A percentile compares a stretch with the other conserved stretches of the same genome.
These are phyloP conservation scores for Collybia sordida DNA, from an alignment of 768 basidiomycete genomes.

Conservation along the genomic window DNA sequence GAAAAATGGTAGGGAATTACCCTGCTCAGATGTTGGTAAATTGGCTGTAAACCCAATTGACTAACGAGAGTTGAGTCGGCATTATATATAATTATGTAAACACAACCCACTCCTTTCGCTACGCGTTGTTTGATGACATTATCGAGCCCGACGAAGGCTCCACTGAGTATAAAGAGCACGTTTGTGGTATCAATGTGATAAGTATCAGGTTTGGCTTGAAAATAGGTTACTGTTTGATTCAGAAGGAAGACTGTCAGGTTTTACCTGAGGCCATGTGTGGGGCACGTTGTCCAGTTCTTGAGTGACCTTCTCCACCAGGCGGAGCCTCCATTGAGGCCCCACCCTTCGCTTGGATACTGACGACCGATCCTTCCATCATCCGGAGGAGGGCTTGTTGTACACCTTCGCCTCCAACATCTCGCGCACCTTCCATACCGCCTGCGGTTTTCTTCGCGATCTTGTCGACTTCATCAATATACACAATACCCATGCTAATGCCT, in stretches of 20 bases:
- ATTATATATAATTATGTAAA: conserved; percentile 4
- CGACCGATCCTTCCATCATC: conserved; percentile 90
- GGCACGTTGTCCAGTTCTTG: conserved; percentile 49
- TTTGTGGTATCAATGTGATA: conserved; percentile 87
- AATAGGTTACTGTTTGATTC: neutral
- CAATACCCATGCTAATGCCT: conserved; percentile 74
- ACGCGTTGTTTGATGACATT: conserved; percentile 75
- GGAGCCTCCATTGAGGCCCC: conserved; percentile 41
- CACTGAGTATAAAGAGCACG: conserved; percentile 91
- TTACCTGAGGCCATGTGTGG: conserved; percentile 38
- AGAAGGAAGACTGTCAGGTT: conserved; percentile 8
- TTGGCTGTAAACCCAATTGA: conserved; percentile 81
- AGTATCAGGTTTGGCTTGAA: conserved; percentile 56
- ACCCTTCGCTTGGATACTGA: conserved; percentile 80
- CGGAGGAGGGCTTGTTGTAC: conserved; percentile 91
- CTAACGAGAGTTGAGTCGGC: conserved; percentile 38
- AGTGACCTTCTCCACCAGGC: conserved; percentile 42
- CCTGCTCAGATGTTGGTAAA: conserved; percentile 37
- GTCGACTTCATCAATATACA: conserved; percentile 96
- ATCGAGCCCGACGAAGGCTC: conserved; percentile 93
- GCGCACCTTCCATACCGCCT: conserved; percentile 64
- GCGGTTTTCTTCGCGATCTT: conserved; percentile 75
- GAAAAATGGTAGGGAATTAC: conserved; percentile 62
- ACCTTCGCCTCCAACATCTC: conserved; percentile 94
- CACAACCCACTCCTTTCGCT: conserved; percentile 73